Evolutionary conservation across 2,329 filamentous ascomycete species (phyloP).

Genomic region (Pseudocercospora pini-densiflorae): DNA sequence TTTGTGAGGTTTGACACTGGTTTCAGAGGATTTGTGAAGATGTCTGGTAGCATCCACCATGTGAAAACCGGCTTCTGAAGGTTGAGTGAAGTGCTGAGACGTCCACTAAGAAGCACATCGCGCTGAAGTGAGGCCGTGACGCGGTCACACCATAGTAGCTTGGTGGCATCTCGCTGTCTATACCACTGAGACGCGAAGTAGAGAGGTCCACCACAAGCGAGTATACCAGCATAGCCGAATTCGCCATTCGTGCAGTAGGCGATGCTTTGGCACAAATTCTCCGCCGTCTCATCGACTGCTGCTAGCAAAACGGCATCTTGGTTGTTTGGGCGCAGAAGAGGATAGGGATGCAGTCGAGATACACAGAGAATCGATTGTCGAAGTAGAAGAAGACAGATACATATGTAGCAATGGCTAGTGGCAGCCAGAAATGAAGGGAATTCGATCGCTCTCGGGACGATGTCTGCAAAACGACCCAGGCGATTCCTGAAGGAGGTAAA

Average conservation of each 20-base stretch:
- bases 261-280: slow-evolving; percentile 8
- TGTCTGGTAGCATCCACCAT: slow-evolving; percentile 13
- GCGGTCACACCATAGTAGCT: slow-evolving; percentile 2
- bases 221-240: neutral
- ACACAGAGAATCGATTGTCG: slow-evolving; percentile 6
- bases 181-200: slow-evolving; percentile 3
- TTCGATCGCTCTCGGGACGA: neutral
- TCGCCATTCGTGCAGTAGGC: slow-evolving; percentile 6
- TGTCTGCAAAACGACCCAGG: neutral
- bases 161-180: neutral
- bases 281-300: neutral
- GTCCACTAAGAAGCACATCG: slow-evolving; percentile 1
- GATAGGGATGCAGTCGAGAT: neutral
- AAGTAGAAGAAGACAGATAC: neutral
- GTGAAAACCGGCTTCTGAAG: slow-evolving; percentile 12
- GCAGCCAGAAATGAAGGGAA: slow-evolving; percentile 2
- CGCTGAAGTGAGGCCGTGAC: slow-evolving; percentile 4
- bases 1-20: neutral
- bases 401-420: slow-evolving; percentile 3
- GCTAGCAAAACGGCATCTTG: neutral
- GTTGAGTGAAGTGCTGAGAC: slow-evolving; percentile 5
- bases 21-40: neutral
- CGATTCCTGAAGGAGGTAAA: neutral
- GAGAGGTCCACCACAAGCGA: slow-evolving; percentile 7
- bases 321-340: neutral